Evolutionary conservation across 352 stramenopile genomes (phyloP).

Genomic region (Phytophthora pinifolia): DNA sequence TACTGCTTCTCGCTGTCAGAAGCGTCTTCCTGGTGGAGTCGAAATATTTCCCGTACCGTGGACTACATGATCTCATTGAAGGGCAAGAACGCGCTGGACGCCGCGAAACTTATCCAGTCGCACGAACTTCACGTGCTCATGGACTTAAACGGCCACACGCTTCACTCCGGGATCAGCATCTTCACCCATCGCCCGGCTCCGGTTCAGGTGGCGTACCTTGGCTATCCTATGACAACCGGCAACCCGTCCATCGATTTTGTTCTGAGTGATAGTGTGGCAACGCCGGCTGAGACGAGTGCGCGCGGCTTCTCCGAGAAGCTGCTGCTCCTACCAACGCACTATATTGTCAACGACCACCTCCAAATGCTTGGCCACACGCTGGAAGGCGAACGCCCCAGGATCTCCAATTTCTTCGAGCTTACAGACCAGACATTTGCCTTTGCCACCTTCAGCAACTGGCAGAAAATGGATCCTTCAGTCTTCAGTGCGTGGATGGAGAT

Average conservation of each 20-base stretch:
- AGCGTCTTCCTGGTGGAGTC: slow-evolving; percentile 72
- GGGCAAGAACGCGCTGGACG: slow-evolving; percentile 49
- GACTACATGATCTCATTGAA: slow-evolving; percentile 70
- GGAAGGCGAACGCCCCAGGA: slow-evolving; percentile 27
- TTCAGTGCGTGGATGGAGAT: slow-evolving; percentile 85
- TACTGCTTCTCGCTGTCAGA: slow-evolving; percentile 75
- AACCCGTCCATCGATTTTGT: slow-evolving; percentile 65
- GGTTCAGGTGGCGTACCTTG: slow-evolving; percentile 73
- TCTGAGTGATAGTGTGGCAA: slow-evolving; percentile 58
- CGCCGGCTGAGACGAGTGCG: slow-evolving; percentile 38
- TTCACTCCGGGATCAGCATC: slow-evolving; percentile 70
- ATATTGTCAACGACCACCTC: slow-evolving; percentile 86
- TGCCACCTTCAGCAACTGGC: slow-evolving; percentile 86
- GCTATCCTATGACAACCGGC: slow-evolving; percentile 77
- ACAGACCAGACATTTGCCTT: slow-evolving; percentile 52
- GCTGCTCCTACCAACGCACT: slow-evolving; percentile 65
- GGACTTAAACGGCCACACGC: slow-evolving; percentile 85
- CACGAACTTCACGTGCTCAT: slow-evolving; percentile 74
- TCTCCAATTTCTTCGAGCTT: slow-evolving; percentile 12
- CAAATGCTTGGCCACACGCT: slow-evolving; percentile 69
- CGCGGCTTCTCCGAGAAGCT: slow-evolving; percentile 72
- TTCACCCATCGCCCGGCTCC: slow-evolving; percentile 62
- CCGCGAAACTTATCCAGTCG: slow-evolving; percentile 50
- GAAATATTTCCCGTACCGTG: slow-evolving; percentile 72
- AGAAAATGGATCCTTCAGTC: slow-evolving; percentile 80